Evolutionary conservation across 352 stramenopile species (phyloP).

Genomic region (Phytopythium montanum): DNA sequence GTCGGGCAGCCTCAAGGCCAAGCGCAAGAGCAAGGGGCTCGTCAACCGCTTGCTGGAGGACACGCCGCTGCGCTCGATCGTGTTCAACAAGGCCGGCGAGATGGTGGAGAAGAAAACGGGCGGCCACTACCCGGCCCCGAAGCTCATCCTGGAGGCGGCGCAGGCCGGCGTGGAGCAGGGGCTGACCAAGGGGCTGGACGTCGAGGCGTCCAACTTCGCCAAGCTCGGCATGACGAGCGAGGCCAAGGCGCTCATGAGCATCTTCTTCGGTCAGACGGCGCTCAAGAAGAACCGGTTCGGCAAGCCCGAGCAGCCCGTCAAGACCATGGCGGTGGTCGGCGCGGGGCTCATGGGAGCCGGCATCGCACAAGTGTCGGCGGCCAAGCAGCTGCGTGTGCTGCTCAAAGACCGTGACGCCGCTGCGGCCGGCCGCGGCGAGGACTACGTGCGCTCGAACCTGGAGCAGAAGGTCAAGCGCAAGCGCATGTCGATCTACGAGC

Average conservation of each 20-base stretch:
- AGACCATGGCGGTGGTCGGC: constrained; percentile 96
- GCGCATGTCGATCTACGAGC: constrained; percentile 90
- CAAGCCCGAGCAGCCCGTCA: constrained; percentile 78
- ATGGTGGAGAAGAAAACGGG: constrained; percentile 97
- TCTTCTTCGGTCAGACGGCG: constrained; percentile 97
- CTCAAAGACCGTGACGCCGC: constrained; percentile 95
- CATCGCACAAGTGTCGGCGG: constrained; percentile 95
- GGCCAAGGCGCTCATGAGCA: constrained; percentile 95
- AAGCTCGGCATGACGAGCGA: constrained; percentile 95
- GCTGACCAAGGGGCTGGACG: constrained; percentile 79
- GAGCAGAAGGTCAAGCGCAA: constrained; percentile 95
- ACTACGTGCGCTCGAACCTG: constrained; percentile 94
- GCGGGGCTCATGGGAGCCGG: constrained; percentile 98
- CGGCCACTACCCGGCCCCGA: constrained; percentile 95
- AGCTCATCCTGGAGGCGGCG: constrained; percentile 92
- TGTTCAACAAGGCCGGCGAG: constrained; percentile 95
- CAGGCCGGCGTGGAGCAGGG: constrained; percentile 87
- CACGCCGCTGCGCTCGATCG: constrained; percentile 87
- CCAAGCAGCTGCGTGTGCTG: constrained; percentile 94
- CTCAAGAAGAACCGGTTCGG: constrained; percentile 98
- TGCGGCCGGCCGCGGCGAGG: constrained; percentile 76
- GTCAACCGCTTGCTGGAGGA: constrained; percentile 93
- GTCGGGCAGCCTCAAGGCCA: constrained; percentile 88
- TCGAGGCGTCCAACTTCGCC: constrained; percentile 95
- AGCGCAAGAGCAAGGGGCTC: constrained; percentile 89